These are phyloP conservation scores for Colletotrichum godetiae DNA, from an alignment of 2,329 filamentous ascomycete species.

Conservation along the genomic window DNA sequence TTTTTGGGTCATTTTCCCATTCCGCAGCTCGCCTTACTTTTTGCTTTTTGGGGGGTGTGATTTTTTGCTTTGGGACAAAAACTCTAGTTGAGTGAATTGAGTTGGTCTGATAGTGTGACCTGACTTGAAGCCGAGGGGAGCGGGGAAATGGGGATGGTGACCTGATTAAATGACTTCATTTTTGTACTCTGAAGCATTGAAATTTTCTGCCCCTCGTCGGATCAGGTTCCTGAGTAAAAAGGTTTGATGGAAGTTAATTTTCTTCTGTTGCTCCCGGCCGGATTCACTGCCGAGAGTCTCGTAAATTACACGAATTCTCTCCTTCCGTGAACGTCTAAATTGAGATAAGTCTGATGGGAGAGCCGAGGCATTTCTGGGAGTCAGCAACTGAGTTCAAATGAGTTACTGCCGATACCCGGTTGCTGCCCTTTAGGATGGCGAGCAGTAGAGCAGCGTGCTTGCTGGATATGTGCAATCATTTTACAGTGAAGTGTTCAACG, in stretches of 20 bases:
- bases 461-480: no score
- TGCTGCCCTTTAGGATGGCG: no score
- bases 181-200: background rate
- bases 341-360: no score
- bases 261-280: background rate
- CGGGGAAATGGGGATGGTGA: background rate
- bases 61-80: background rate
- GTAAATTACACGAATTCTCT: background rate
- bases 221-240: background rate
- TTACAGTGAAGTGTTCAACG: no score
- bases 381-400: no score
- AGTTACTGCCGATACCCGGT: no score
- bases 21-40: constrained; percentile 15
- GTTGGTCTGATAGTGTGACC: constrained; percentile 23
- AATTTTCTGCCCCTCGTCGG: background rate
- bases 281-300: background rate
- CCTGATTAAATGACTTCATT: background rate
- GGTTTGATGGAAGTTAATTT: background rate
- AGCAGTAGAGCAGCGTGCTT: no score
- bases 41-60: no score
- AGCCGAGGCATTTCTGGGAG: no score
- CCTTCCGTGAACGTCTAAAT: background rate
- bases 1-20: background rate
- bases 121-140: background rate
- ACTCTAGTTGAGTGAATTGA: constrained; percentile 13